These are phyloP conservation scores for Withania somnifera DNA, from an alignment of 305 asterid genomes.

Conservation along the genomic window DNA sequence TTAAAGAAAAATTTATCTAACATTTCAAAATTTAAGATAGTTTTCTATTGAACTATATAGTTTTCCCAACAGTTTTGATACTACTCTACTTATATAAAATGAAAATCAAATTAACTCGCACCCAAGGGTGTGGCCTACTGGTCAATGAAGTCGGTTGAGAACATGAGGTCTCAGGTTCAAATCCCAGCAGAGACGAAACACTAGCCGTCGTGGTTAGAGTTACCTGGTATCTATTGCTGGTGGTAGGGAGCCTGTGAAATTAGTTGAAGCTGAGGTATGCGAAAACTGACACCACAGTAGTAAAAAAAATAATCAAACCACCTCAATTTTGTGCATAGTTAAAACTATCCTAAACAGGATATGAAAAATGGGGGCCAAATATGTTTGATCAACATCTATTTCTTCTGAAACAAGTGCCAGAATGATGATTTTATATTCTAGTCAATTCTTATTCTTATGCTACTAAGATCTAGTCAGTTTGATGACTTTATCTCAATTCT, in stretches of 20 bases:
- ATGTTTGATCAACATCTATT: neutral
- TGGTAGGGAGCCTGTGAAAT: too few relatives aligned
- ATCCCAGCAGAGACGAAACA: too few relatives aligned
- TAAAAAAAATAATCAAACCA: neutral
- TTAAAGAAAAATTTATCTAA: neutral
- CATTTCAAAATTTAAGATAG: neutral
- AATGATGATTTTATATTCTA: neutral
- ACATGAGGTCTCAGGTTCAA: too few relatives aligned
- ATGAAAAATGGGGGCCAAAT: neutral
- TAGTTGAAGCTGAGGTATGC: too few relatives aligned
- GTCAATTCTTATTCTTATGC: neutral
- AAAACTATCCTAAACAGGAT: neutral
- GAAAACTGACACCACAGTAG: too few relatives aligned
- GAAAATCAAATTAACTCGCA: neutral
- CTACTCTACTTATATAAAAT: neutral
- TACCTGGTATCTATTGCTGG: too few relatives aligned
- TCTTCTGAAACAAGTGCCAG: neutral
- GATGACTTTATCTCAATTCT: neutral
- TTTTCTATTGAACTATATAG: neutral
- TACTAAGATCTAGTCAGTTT: neutral
- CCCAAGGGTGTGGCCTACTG: too few relatives aligned
- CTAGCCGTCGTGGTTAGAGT: too few relatives aligned
- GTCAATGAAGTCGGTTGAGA: too few relatives aligned
- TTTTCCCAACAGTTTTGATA: neutral
- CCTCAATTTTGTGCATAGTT: neutral